phyloP scores from a whole-genome alignment of 176 grass and related monocot genomes.

The Ananas comosus region DNA sequence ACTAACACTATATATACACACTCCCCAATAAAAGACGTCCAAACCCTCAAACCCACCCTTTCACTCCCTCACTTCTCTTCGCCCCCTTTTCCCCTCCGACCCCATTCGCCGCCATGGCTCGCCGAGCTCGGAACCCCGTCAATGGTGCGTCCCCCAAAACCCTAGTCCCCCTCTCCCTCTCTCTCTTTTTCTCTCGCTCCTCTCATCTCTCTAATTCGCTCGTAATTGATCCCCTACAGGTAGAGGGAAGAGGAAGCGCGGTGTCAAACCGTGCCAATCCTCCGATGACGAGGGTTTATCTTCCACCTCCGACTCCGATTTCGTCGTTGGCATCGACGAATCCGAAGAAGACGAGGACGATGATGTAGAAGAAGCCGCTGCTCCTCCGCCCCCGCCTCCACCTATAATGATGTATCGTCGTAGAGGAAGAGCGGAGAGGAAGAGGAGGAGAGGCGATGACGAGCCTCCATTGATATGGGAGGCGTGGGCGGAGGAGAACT shows the following conservation, averaged over 20 bases:
- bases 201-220: background rate
- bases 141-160: background rate
- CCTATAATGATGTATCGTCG: background rate
- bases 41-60: background rate
- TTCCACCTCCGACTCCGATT: conserved; percentile 29
- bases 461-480: conserved; percentile 39
- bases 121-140: conserved; percentile 5
- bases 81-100: conserved; percentile 21
- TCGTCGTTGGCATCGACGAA: conserved; percentile 14
- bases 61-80: background rate
- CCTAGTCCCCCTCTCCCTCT: background rate
- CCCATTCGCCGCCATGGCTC: background rate
- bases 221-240: background rate
- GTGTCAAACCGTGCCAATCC: background rate
- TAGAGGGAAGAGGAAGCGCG: background rate
- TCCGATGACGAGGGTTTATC: background rate
- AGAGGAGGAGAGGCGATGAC: background rate
- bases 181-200: background rate
- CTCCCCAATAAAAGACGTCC: background rate
- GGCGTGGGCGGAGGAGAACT: conserved; percentile 49
- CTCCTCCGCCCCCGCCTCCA: background rate
- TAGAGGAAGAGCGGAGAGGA: conserved; percentile 21
- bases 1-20: conserved; percentile 7
- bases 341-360: conserved; percentile 19
- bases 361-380: conserved; percentile 4